phyloP scores from a whole-genome alignment of 2,329 filamentous ascomycete genomes.

The Aspergillus terreus region DNA sequence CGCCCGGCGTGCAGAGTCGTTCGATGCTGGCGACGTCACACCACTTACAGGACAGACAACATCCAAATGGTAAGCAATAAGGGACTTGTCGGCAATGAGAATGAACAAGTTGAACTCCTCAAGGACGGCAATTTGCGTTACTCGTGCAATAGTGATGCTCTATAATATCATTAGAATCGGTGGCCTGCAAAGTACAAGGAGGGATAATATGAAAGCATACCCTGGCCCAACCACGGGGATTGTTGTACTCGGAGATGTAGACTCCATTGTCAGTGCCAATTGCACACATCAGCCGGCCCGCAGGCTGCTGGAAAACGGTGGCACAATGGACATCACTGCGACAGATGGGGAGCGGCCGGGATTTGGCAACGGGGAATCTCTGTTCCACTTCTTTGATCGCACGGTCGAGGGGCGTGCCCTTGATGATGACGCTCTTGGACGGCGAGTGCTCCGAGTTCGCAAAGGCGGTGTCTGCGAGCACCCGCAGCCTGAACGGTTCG shows the following conservation, averaged over 20 bases:
- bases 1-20: slow-evolving; percentile 75
- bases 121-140: slow-evolving; percentile 89
- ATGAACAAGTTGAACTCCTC: slow-evolving; percentile 95
- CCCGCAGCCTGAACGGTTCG: slow-evolving; percentile 86
- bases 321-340: slow-evolving; percentile 88
- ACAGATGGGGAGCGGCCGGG: slow-evolving; percentile 72
- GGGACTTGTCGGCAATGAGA: slow-evolving; percentile 82
- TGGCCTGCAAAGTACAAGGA: background rate
- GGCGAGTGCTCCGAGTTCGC: slow-evolving; percentile 44
- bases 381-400: slow-evolving; percentile 86
- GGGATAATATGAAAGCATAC: slow-evolving; percentile 50
- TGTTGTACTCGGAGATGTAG: slow-evolving; percentile 80
- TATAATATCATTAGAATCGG: slow-evolving; percentile 34
- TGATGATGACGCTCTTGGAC: slow-evolving; percentile 71
- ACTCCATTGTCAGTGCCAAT: slow-evolving; percentile 95
- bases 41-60: slow-evolving; percentile 62
- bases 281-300: slow-evolving; percentile 81
- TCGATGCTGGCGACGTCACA: slow-evolving; percentile 47
- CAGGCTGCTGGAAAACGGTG: slow-evolving; percentile 76
- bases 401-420: slow-evolving; percentile 85
- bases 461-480: slow-evolving; percentile 90
- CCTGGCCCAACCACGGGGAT: slow-evolving; percentile 86
- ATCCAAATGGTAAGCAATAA: slow-evolving; percentile 93
- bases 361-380: slow-evolving; percentile 60
- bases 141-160: slow-evolving; percentile 71